phyloP scores from a whole-genome alignment of 202 grass and related monocot species.

The Zoysia matrella region DNA sequence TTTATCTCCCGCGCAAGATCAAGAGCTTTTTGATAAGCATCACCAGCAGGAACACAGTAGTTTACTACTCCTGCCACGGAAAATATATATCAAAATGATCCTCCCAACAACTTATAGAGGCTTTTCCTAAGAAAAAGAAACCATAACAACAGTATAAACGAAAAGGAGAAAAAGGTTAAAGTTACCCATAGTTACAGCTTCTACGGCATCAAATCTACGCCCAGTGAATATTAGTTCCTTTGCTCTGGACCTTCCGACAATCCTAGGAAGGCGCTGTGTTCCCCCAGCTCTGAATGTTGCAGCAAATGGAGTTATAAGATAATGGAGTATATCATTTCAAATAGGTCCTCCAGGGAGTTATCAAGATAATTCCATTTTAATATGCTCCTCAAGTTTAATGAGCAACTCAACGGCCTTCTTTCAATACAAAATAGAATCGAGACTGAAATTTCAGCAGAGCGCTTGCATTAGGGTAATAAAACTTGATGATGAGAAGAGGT shows the following conservation, averaged over 20 bases:
- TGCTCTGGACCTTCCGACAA: conserved; percentile 45
- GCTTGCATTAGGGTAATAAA: not conserved
- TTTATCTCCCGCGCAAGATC: too few relatives aligned
- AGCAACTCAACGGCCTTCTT: too few relatives aligned
- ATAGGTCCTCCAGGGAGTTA: not conserved
- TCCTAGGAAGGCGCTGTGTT: too few relatives aligned
- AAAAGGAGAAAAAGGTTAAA: not conserved
- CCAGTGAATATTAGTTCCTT: conserved; percentile 95
- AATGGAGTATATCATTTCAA: conserved; percentile 17
- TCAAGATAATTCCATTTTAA: not conserved
- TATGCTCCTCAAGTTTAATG: not conserved
- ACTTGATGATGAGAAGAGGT: not conserved
- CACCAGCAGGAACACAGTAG: too few relatives aligned
- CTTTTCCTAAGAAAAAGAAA: not conserved
- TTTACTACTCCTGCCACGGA: not conserved
- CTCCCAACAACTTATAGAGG: not conserved
- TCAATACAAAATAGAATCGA: too few relatives aligned
- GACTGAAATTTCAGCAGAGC: not conserved
- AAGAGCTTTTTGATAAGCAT: too few relatives aligned
- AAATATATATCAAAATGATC: conserved; percentile 6
- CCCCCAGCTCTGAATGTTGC: too few relatives aligned
- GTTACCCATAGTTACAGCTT: conserved; percentile 79
- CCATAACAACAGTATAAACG: not conserved
- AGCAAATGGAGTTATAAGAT: too few relatives aligned
- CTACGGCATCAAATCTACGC: conserved; percentile 69